These are phyloP conservation scores for Trypethelium eluteriae DNA, from an alignment of 495 filamentous ascomycete species.

Conservation along the genomic window DNA sequence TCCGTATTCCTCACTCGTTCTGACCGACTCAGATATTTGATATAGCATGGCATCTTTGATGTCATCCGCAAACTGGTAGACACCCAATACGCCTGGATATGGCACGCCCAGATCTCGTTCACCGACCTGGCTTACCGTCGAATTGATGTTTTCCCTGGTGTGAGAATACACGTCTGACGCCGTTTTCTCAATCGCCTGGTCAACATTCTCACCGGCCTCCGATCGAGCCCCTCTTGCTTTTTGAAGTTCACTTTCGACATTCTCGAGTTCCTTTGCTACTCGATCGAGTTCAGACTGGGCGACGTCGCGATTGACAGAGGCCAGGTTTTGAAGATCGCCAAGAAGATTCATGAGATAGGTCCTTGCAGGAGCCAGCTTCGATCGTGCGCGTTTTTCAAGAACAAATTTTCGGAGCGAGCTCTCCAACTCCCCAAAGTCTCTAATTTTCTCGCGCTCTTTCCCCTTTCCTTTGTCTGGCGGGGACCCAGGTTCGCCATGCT, in stretches of 20 bases:
- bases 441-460: constrained; percentile 77
- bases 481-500: constrained; percentile 41
- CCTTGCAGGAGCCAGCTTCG: constrained; percentile 90
- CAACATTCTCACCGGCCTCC: constrained; percentile 75
- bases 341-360: constrained; percentile 94
- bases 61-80: constrained; percentile 89
- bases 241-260: constrained; percentile 79
- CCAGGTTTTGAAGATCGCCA: constrained; percentile 72
- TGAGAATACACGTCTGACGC: constrained; percentile 76
- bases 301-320: constrained; percentile 78
- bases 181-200: constrained; percentile 73
- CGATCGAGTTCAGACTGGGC: constrained; percentile 79
- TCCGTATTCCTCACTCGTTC: constrained; percentile 74
- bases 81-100: constrained; percentile 78
- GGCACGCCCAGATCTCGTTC: constrained; percentile 68
- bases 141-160: constrained; percentile 63
- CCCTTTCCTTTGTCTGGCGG: constrained; percentile 70
- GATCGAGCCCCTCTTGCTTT: constrained; percentile 70
- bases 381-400: constrained; percentile 87
- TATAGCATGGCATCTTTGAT: constrained; percentile 83
- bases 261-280: constrained; percentile 67
- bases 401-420: constrained; percentile 85
- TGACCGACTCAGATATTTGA: constrained; percentile 70
- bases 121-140: constrained; percentile 65
- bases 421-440: constrained; percentile 85